Base-by-base conservation (phyloP, 306 rosid species). In the Fagus crenata region DNA sequence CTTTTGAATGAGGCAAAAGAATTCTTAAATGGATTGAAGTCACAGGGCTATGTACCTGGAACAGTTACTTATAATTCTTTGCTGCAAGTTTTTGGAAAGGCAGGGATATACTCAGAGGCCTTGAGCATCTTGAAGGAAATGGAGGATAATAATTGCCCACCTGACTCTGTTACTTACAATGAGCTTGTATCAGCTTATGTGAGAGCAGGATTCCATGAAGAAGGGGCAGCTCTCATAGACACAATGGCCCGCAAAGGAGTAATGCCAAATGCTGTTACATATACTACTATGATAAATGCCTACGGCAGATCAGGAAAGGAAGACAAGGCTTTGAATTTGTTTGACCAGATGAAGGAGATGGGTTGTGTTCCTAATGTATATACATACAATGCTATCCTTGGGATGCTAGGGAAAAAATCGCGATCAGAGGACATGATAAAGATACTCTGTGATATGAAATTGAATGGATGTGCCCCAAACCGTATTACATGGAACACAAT, bases 151-250 rank as follows among this genome's bases (percentile, higher is more conserved):
- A 84, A 86, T 64, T 92, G 97, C 72, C 75, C 85, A 8, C 93
- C 89, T 18, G 96, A 96, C 80, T 81, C 91, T 49, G 79, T 92
- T 77, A 96, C 99, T 59, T 96, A 92, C 83, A 96, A 96, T 73
- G 99, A 96, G 87, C 93, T 96, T 39, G 97, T 89, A 69, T 87
- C 91, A 31, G 91, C 97, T 59, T 92, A 96, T 72, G 93, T 92
- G 71, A 85, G 97, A 82, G 99, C 98, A 0, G 99, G 97, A 80
- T 91, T 96, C 76, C 83, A 71, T 2, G 93, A 90, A 18, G 93
- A 96, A 85, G 96, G 96, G 22, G 91, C 92, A 39, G 88, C 93
- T 61, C 87, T 96, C 65, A 83, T 96, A 36, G 93, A 89, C 75
- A 88, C 87, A 3, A 96, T 96, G 98, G 70, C 96, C 61, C 54